A percentile compares a stretch with the other conserved stretches of the same genome.
These are phyloP conservation scores for Platanus orientalis DNA, from an alignment of 164 flowering plant species.

Conservation along the genomic window DNA sequence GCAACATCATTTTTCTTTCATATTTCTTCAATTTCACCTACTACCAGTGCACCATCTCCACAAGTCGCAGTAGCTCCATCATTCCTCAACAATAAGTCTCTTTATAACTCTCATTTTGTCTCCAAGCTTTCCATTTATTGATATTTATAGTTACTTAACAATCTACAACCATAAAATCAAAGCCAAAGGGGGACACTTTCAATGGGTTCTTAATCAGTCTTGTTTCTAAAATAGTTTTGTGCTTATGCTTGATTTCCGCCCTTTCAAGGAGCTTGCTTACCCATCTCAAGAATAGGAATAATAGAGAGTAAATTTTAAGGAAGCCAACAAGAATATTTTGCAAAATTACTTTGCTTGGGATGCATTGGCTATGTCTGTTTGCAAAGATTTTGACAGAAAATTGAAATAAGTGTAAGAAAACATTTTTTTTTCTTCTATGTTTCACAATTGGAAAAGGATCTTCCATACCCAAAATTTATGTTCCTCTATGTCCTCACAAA, in stretches of 20 bases:
- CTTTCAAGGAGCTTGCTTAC: too few species aligned
- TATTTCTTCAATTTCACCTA: slow-evolving; percentile 20
- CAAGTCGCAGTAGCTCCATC: slow-evolving; percentile 15
- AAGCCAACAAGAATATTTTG: background rate
- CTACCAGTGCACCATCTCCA: slow-evolving; percentile 4
- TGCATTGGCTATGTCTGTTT: too few species aligned
- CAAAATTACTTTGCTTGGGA: slow-evolving; percentile 12
- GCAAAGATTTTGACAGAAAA: too few species aligned
- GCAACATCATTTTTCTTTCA: slow-evolving; percentile 20
- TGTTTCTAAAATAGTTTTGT: slow-evolving; percentile 2
- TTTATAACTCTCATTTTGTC: slow-evolving; percentile 5
- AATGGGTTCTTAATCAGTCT: background rate
- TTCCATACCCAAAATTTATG: too few species aligned
- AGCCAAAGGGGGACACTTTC: background rate
- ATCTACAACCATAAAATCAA: background rate
- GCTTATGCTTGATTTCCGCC: slow-evolving; percentile 2
- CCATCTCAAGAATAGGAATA: background rate
- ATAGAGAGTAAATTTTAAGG: background rate
- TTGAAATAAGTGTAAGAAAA: too few species aligned
- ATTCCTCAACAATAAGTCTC: slow-evolving; percentile 17
- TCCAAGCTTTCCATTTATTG: background rate
- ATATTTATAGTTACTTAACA: background rate
- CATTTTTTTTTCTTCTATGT: too few species aligned
- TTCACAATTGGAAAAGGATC: too few species aligned
- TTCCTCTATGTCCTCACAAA: too few species aligned